Evolutionary conservation across 805 yeast genomes (phyloP), one percentile per base, ranked within the genome.

Genomic region (Candida nonsorbophila): DNA sequence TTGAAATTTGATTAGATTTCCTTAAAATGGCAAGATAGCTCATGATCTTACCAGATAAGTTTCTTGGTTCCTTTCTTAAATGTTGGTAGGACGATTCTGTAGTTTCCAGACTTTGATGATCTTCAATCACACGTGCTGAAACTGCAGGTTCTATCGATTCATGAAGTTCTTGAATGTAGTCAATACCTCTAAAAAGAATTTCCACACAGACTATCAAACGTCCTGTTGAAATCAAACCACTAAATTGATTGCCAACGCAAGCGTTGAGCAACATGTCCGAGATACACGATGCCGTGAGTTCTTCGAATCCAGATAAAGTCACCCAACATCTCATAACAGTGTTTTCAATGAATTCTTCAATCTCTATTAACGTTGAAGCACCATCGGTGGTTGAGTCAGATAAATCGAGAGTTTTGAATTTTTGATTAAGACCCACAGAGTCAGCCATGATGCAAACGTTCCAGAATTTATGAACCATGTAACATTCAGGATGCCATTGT

Each of bases 401-500:
- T 12, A 7, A 7, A 13, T 6, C 11, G 7, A 6, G 12, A 19
- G 17, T 25, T 7, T 20, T 7, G 5, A 25, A 18, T 20, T 8
- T 14, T 4, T 6, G 7, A 13, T 10, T 55, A 25, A 57, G 21
- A 65, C 88, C 71, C 16, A 81, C 69, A 6, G 73, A 62, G 28
- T 72, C 79, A 0, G 82, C 69, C 1, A 81, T 71, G 14, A 92
- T 65, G 33, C 79, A 72, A 13, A 88, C 94, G 50, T 86, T 87
- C 98, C 98, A 92, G 48, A 86, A 88, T 55, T 88, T 88, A 62
- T 84, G 88, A 27, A 92, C 94, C 87, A 94, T 94, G 51, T 87
- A 92, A 63, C 99, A 92, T 53, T 94, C 97, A 2, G 97, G 97
- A 57, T 92, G 99, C 99, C 99, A 92, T 51, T 86, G 94, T 53